These are phyloP conservation scores for Endotrypanum monterogeii DNA, from an alignment of 208 protist species.

Conservation along the genomic window DNA sequence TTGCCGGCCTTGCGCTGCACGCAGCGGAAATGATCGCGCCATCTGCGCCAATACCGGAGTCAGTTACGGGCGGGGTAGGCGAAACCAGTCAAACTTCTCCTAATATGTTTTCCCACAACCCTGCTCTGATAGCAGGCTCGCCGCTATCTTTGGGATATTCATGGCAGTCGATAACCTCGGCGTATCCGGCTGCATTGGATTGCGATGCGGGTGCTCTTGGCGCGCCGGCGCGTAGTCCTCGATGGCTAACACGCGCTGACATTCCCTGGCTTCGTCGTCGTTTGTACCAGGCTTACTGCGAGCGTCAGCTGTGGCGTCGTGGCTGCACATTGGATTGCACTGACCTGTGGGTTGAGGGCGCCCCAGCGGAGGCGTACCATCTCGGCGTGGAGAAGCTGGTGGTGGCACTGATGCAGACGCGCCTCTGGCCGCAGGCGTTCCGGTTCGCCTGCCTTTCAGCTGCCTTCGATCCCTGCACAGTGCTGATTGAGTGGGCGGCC, in stretches of 20 bases:
- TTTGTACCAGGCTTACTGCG: slow-evolving; percentile 80
- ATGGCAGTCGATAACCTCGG: slow-evolving; percentile 29
- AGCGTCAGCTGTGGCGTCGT: slow-evolving; percentile 60
- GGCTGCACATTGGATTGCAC: slow-evolving; percentile 74
- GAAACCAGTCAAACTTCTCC: neutral
- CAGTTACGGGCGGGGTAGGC: slow-evolving; percentile 4
- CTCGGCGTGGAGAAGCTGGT: slow-evolving; percentile 53
- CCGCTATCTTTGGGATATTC: slow-evolving; percentile 42
- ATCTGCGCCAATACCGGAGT: slow-evolving; percentile 24
- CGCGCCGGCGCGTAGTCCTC: slow-evolving; percentile 11
- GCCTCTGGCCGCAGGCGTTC: slow-evolving; percentile 73
- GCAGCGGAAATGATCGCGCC: slow-evolving; percentile 70
- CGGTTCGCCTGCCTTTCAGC: slow-evolving; percentile 54
- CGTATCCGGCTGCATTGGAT: slow-evolving; percentile 8
- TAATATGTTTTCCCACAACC: neutral
- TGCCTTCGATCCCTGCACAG: slow-evolving; percentile 38
- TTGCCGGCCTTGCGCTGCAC: slow-evolving; percentile 65
- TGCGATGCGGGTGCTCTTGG: neutral
- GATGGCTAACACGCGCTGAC: slow-evolving; percentile 53
- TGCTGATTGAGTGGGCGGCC: slow-evolving; percentile 65
- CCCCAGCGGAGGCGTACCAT: slow-evolving; percentile 36
- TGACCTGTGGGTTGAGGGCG: slow-evolving; percentile 73
- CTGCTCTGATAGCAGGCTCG: slow-evolving; percentile 23
- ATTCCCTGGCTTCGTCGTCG: slow-evolving; percentile 75
- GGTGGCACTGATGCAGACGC: slow-evolving; percentile 64